phyloP scores from a whole-genome alignment of 148 eudicot genomes.

The Camellia granthamiana region DNA sequence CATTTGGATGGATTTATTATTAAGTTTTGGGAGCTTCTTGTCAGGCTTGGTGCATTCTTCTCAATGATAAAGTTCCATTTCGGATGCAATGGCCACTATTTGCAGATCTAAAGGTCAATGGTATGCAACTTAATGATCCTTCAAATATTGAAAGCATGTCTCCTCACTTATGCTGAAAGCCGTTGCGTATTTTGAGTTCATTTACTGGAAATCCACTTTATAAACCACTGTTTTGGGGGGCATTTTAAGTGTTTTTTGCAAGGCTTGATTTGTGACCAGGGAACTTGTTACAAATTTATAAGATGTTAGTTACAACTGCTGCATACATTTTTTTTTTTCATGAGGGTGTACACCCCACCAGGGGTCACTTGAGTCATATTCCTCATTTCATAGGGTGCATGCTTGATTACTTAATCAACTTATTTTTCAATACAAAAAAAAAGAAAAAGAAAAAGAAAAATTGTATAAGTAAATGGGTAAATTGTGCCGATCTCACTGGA shows the following conservation, averaged over 20 bases:
- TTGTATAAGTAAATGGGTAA: too few species aligned
- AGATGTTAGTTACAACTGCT: neutral
- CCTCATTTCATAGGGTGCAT: too few species aligned
- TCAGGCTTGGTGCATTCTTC: constrained; percentile 95
- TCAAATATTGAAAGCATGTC: neutral
- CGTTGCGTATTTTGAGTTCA: neutral
- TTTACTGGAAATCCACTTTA: neutral
- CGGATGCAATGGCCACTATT: constrained; percentile 95
- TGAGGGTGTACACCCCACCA: too few species aligned
- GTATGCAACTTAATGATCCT: constrained; percentile 35
- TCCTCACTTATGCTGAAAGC: neutral
- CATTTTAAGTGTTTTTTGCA: neutral
- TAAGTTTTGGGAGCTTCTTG: constrained; percentile 4
- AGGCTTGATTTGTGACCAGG: neutral
- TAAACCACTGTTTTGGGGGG: neutral
- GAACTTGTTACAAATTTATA: neutral
- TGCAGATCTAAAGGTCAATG: constrained; percentile 87
- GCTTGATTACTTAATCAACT: too few species aligned
- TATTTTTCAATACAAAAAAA: too few species aligned
- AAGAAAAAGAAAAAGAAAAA: too few species aligned
- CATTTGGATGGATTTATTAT: neutral
- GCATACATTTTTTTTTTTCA: constrained; percentile 1
- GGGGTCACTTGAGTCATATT: too few species aligned
- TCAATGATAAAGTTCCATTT: constrained; percentile 83
- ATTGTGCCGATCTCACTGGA: too few species aligned